Conservation (phyloP, 768 basidiomycete species). For the Tulasnella sp. region DNA sequence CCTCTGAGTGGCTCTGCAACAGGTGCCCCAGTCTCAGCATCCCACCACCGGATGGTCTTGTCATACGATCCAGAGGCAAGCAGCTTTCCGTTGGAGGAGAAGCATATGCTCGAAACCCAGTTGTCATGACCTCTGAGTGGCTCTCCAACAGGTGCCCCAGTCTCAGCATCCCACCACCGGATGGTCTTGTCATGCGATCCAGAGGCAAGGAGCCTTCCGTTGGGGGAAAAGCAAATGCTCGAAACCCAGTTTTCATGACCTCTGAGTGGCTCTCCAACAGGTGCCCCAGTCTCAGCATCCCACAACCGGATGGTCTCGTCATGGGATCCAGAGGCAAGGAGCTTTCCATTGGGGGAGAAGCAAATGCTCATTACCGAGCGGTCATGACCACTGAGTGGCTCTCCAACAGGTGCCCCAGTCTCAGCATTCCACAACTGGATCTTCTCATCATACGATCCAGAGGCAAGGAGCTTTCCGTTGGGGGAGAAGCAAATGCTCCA, state of each 20-base stretch:
- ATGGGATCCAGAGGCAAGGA: not conserved
- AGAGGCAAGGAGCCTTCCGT: not conserved
- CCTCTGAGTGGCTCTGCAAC: no score
- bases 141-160: constrained; percentile 40
- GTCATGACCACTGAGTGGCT: not conserved
- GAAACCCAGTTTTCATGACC: not conserved
- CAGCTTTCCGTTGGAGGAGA: no score
- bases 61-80: no score
- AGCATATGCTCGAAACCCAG: constrained; percentile 41
- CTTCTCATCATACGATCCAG: not conserved
- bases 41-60: no score
- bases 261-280: not conserved
- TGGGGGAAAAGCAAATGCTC: not conserved
- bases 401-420: not conserved
- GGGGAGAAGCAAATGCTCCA: not conserved
- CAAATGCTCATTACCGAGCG: not conserved
- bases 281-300: not conserved
- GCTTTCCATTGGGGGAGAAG: not conserved
- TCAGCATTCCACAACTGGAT: not conserved
- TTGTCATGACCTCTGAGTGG: constrained; percentile 48
- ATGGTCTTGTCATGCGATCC: constrained; percentile 45
- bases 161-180: constrained; percentile 50
- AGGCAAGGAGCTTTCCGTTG: not conserved
- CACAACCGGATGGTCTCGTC: not conserved
- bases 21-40: no score